Percentiles rank a stretch among this genome's conserved stretches.
Conservation (phyloP, 257 asterid genomes). For the Capsicum pubescens region DNA sequence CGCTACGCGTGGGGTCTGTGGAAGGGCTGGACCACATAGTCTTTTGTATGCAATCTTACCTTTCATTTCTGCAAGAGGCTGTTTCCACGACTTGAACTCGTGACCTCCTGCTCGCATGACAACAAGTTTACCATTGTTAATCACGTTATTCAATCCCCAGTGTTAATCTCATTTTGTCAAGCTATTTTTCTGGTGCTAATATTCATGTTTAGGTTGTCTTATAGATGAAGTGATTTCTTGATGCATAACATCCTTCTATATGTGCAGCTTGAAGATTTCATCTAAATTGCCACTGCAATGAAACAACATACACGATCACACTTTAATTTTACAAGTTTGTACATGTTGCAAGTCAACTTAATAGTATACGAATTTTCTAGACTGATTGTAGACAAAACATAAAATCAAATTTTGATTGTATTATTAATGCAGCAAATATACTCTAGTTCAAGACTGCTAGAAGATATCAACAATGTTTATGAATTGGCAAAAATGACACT, state of each 20-base stretch:
- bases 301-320: neutral
- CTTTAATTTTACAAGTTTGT: neutral
- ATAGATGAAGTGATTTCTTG: neutral
- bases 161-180: neutral
- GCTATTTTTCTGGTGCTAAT: neutral
- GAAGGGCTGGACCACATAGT: too few relatives aligned
- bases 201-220: neutral
- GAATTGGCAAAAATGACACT: neutral
- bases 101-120: too few relatives aligned
- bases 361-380: neutral
- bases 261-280: neutral
- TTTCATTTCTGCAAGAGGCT: too few relatives aligned
- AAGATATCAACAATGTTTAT: neutral
- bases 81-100: too few relatives aligned
- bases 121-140: too few relatives aligned
- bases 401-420: neutral
- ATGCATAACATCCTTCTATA: neutral
- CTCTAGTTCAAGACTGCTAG: neutral
- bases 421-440: neutral
- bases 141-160: neutral
- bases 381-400: neutral
- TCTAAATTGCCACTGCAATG: neutral
- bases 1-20: too few relatives aligned
- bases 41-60: too few relatives aligned
- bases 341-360: neutral